Base-by-base conservation (phyloP, 305 asterid genomes). In the Fraxinus sp. region DNA sequence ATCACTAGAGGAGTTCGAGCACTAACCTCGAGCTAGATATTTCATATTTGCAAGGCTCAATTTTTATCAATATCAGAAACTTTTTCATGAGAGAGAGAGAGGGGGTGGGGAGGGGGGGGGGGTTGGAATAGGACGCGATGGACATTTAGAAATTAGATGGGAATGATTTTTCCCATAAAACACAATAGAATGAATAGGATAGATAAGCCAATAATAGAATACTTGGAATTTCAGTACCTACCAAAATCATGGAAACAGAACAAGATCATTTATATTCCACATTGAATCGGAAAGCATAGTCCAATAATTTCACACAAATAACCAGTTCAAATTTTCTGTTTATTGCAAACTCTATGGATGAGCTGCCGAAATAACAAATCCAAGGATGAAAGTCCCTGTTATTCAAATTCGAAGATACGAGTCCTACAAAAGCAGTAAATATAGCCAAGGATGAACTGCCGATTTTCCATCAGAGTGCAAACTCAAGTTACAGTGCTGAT, bases 401-500 rank as follows among this genome's bases (percentile, higher is more conserved):
- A 66, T 26, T 24, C 7, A 66, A 66, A 66, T 28, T 22, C n/a
- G 3, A 66, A 30, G n/a, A 22, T 11, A 24, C 74, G 62, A 28
- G 46, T 49, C 76, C 62, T 71, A 79, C 16, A 62, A 77, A 82
- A 84, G 80, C 83, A 85, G 88, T 79, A 83, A 70, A 46, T 46
- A 83, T 93, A 91, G 97, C 95, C 97, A 93, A 91, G 97, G 93
- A 93, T 91, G 97, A 89, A 59, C 89, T 93, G 94, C 97, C 97
- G 49, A 86, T 80, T 84, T 79, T 79, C 87, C 91, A 78, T 28
- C 55, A 70, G 79, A 37, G 76, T 3, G 81, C 89, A 77, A 82
- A 46, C 76, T 83, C 90, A 86, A 18, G 85, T 81, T 39, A 82
- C 83, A 20, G 85, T 84, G 72, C 81, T 80, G 83, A 88, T 84